These are phyloP conservation scores for Hygrophoropsis aurantiaca DNA, from an alignment of 768 basidiomycete genomes.

Conservation along the genomic window DNA sequence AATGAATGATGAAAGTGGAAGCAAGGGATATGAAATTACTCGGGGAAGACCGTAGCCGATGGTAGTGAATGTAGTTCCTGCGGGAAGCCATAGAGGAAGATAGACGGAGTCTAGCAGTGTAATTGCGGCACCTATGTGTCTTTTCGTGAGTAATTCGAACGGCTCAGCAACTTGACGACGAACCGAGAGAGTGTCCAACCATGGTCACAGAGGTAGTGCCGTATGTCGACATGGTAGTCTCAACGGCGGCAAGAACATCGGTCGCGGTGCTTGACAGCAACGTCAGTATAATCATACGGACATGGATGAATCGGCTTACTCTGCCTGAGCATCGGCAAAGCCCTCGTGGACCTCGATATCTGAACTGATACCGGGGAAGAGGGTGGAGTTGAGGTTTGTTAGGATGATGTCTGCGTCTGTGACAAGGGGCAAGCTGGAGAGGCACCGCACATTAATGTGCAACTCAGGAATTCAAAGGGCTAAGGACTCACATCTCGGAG, in stretches of 20 bases:
- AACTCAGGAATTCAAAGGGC: too few species aligned
- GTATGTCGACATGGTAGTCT: constrained; percentile 33
- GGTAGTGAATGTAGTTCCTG: constrained; percentile 31
- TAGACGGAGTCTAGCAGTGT: constrained; percentile 45
- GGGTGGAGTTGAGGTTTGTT: constrained; percentile 28
- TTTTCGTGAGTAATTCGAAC: not conserved
- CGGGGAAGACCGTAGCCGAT: constrained; percentile 45
- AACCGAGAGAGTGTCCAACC: constrained; percentile 45
- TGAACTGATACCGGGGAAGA: constrained; percentile 46
- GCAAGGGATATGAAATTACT: constrained; percentile 9
- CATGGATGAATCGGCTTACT: constrained; percentile 24
- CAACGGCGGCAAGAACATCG: constrained; percentile 38
- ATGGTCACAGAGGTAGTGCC: constrained; percentile 36
- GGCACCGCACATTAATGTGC: not conserved
- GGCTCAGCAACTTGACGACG: not conserved
- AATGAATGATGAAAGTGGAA: not conserved
- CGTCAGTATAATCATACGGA: not conserved
- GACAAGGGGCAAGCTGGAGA: constrained; percentile 33
- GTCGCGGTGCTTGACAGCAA: constrained; percentile 36
- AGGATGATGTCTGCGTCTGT: constrained; percentile 39
- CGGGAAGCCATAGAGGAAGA: constrained; percentile 36
- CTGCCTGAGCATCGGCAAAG: constrained; percentile 42
- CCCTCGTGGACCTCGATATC: constrained; percentile 43
- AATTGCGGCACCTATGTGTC: constrained; percentile 33
- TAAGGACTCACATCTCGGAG: constrained; percentile 34